Conservation (phyloP, 2,329 filamentous ascomycete species). For the Calonectria fujianensis region DNA sequence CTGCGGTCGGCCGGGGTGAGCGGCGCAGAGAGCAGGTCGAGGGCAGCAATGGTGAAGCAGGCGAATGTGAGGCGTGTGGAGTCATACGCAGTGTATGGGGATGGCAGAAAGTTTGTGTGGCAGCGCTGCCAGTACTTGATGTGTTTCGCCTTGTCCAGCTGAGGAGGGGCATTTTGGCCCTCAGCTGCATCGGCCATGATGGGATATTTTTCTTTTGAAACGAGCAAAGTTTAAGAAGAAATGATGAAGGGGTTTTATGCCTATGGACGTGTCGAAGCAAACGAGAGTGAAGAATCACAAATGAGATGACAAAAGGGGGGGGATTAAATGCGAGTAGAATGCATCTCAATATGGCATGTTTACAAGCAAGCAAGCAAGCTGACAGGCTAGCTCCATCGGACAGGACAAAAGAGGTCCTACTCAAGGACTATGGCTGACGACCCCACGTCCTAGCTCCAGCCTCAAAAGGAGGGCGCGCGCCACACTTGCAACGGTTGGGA, state of each 20-base stretch:
- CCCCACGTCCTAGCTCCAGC: conserved; percentile 34
- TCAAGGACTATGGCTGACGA: not conserved
- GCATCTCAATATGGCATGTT: conserved; percentile 16
- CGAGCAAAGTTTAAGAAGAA: not conserved
- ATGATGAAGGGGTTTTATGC: not conserved
- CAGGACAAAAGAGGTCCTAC: conserved; percentile 22
- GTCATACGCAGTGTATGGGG: conserved; percentile 90
- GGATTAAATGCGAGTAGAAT: not conserved
- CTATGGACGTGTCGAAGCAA: too few species aligned
- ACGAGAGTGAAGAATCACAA: not conserved
- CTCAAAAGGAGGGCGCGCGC: conserved; percentile 17
- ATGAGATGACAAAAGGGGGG: not conserved
- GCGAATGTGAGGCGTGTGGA: conserved; percentile 92
- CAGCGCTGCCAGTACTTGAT: conserved; percentile 96
- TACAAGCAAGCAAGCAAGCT: conserved; percentile 26
- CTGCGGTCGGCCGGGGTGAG: conserved; percentile 67
- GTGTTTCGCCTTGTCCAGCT: conserved; percentile 79
- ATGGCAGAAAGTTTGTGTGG: conserved; percentile 86
- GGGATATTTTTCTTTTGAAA: not conserved
- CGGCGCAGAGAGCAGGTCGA: conserved; percentile 85
- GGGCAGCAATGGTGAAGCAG: conserved; percentile 90
- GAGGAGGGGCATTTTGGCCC: conserved; percentile 44
- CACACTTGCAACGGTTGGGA: conserved; percentile 37
- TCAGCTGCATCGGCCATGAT: conserved; percentile 47
- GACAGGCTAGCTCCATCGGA: conserved; percentile 31